Evolutionary conservation across 1,284 basidiomycete genomes (phyloP).

Genomic region (Cryptococcus jaspeensis): DNA sequence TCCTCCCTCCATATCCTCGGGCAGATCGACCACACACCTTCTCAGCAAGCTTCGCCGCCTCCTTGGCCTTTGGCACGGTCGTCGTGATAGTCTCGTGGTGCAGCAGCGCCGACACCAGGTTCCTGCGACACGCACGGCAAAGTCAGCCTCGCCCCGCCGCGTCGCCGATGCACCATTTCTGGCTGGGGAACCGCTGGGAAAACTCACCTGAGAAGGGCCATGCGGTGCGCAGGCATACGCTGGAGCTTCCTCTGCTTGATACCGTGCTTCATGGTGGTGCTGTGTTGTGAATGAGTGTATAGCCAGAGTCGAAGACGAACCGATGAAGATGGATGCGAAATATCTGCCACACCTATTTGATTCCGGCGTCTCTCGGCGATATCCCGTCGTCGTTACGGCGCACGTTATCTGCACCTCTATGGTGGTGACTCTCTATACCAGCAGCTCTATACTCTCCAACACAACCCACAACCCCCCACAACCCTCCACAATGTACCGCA

Average conservation of each 20-base stretch:
- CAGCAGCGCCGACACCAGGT: constrained; percentile 90
- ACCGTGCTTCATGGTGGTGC: constrained; percentile 82
- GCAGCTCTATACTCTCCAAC: constrained; percentile 4
- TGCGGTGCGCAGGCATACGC: constrained; percentile 79
- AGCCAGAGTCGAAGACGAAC: neutral
- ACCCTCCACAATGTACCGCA: constrained; percentile 36
- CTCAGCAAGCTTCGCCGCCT: constrained; percentile 86
- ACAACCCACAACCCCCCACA: neutral
- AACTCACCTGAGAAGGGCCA: constrained; percentile 76
- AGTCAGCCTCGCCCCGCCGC: neutral
- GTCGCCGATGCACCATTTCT: neutral
- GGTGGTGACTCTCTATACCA: neutral
- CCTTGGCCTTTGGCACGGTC: constrained; percentile 92
- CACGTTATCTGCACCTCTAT: neutral
- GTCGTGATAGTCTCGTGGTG: constrained; percentile 97
- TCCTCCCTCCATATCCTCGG: neutral
- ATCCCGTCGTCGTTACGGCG: neutral
- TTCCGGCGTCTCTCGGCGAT: constrained; percentile 2
- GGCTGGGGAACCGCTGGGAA: neutral
- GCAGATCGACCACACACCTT: constrained; percentile 66
- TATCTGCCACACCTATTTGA: too few relatives aligned
- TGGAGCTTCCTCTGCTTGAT: constrained; percentile 84
- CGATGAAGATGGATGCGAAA: neutral
- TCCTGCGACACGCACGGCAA: constrained; percentile 57
- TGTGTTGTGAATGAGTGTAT: neutral